Percentiles rank a stretch among this genome's conserved stretches.
phyloP scores from a whole-genome alignment of 192 early-diverging fungal species.

The Paraglomus brasilianum region DNA sequence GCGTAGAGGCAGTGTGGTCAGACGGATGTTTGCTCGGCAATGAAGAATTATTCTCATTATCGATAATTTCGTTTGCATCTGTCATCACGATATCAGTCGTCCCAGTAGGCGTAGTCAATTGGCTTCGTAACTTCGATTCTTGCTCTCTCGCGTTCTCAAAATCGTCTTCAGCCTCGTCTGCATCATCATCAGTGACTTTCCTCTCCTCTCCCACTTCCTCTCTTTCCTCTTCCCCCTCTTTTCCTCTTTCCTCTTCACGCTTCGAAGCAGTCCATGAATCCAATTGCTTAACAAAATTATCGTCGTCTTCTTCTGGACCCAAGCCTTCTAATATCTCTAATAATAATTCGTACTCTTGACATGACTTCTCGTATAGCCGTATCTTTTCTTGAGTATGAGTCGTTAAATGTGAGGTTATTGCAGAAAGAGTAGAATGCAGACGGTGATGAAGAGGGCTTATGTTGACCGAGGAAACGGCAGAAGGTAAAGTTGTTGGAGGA shows the following conservation, averaged over 20 bases:
- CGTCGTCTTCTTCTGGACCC: conserved; percentile 13
- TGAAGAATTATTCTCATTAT: too few relatives aligned
- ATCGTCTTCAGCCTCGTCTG: conserved; percentile 1
- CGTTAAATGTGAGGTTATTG: conserved; percentile 28
- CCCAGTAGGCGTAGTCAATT: too few relatives aligned
- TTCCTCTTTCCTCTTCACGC: neutral
- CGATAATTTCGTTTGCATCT: too few relatives aligned
- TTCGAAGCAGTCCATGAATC: conserved; percentile 7
- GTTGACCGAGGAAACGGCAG: neutral
- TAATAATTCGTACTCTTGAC: conserved; percentile 29
- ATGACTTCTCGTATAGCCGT: conserved; percentile 27
- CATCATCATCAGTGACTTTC: neutral
- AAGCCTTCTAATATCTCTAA: conserved; percentile 28
- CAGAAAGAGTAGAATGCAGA: neutral
- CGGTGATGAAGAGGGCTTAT: neutral
- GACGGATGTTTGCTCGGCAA: too few relatives aligned
- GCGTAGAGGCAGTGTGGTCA: too few relatives aligned
- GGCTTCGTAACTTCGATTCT: neutral
- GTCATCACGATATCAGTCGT: neutral
- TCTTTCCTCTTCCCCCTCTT: neutral
- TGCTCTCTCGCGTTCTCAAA: conserved; percentile 3
- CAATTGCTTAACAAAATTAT: conserved; percentile 18
- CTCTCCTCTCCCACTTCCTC: conserved; percentile 13
- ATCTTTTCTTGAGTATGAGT: conserved; percentile 32
- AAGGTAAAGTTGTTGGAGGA: neutral